phyloP scores from a whole-genome alignment of 441 rosid species.

The Pelargonium cotyledonis region DNA sequence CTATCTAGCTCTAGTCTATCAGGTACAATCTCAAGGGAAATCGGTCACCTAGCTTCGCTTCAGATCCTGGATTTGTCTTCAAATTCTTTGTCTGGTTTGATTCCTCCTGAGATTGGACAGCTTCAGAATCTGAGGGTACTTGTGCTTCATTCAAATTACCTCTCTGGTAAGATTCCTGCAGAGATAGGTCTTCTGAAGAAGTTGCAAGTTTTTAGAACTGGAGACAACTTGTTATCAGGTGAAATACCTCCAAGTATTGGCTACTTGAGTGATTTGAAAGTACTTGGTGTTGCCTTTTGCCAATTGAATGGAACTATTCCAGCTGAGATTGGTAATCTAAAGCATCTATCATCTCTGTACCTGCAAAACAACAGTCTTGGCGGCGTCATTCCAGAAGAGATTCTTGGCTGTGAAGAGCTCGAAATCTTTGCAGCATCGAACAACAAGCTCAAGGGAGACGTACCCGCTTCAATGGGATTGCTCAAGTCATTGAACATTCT shows the following conservation, averaged over 20 bases:
- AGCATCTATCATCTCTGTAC: slow-evolving; percentile 39
- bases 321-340: slow-evolving; percentile 53
- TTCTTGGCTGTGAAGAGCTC: slow-evolving; percentile 45
- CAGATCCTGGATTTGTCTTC: slow-evolving; percentile 54
- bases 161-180: slow-evolving; percentile 61
- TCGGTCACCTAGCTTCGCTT: slow-evolving; percentile 45
- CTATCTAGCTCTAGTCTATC: slow-evolving; percentile 51
- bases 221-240: slow-evolving; percentile 58
- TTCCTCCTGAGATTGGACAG: slow-evolving; percentile 60
- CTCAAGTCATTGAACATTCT: slow-evolving; percentile 46
- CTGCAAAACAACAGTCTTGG: slow-evolving; percentile 51
- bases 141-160: slow-evolving; percentile 55
- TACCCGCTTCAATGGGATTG: slow-evolving; percentile 50
- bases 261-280: slow-evolving; percentile 53
- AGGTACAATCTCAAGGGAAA: slow-evolving; percentile 48
- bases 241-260: slow-evolving; percentile 47
- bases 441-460: slow-evolving; percentile 63
- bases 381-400: slow-evolving; percentile 58
- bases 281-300: slow-evolving; percentile 58
- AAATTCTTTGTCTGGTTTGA: slow-evolving; percentile 50
- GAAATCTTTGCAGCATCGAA: slow-evolving; percentile 44
- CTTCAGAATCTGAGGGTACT: slow-evolving; percentile 57
- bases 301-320: slow-evolving; percentile 76
- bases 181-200: slow-evolving; percentile 54
- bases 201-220: slow-evolving; percentile 59